These are phyloP conservation scores for Cryphonectria carpinicola DNA, from an alignment of 2,329 filamentous ascomycete genomes.

Conservation along the genomic window DNA sequence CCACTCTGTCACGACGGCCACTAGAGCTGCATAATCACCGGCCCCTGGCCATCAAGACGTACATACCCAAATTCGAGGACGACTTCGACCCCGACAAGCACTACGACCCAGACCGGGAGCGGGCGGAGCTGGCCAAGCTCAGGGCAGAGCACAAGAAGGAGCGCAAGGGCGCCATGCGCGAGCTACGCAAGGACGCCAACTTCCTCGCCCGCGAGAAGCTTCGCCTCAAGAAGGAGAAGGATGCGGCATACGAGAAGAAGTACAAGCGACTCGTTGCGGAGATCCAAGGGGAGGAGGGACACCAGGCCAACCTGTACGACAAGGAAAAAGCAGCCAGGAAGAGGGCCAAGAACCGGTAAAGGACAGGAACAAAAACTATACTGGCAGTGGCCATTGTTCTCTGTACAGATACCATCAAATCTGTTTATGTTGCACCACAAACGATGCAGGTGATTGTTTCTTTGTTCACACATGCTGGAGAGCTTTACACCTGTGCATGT, in stretches of 20 bases:
- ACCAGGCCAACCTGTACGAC: slow-evolving; percentile 86
- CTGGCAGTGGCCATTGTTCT: background rate
- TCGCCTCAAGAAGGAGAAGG: slow-evolving; percentile 88
- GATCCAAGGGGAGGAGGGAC: slow-evolving; percentile 92
- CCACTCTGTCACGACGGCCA: slow-evolving; percentile 71
- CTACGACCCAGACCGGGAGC: slow-evolving; percentile 94
- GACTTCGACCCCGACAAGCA: slow-evolving; percentile 92
- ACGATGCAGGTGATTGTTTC: background rate
- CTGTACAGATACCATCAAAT: slow-evolving; percentile 10
- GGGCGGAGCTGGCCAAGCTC: slow-evolving; percentile 82
- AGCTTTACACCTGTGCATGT: background rate
- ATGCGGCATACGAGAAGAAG: slow-evolving; percentile 95
- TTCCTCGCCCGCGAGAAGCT: slow-evolving; percentile 92
- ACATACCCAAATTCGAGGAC: slow-evolving; percentile 95
- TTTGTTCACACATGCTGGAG: background rate
- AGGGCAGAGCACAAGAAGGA: slow-evolving; percentile 92
- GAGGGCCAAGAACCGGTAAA: slow-evolving; percentile 51
- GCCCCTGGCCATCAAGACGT: slow-evolving; percentile 84
- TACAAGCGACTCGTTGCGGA: slow-evolving; percentile 89
- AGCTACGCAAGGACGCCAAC: slow-evolving; percentile 91
- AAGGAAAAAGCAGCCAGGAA: slow-evolving; percentile 79
- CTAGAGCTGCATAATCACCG: slow-evolving; percentile 88
- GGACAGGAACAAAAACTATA: background rate
- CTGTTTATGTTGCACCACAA: background rate
- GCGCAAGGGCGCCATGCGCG: slow-evolving; percentile 90